These are phyloP conservation scores for Rhytidiadelphus loreus DNA, from an alignment of 225 moss, liverwort and hornwort species.

Conservation along the genomic window DNA sequence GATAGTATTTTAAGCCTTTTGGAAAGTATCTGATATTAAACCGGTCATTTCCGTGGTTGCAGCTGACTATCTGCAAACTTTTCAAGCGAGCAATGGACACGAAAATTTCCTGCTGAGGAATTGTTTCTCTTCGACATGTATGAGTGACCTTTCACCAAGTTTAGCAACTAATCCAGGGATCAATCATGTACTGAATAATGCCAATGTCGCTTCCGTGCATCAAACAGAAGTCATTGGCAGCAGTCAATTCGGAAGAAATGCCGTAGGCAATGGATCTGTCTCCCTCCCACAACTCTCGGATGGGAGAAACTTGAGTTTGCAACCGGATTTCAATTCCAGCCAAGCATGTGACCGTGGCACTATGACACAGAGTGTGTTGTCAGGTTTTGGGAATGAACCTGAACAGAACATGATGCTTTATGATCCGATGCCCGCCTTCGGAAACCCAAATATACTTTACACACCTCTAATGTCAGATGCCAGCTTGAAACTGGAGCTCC, in stretches of 20 bases:
- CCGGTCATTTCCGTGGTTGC: not conserved
- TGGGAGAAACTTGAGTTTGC: constrained; percentile 64
- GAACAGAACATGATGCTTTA: constrained; percentile 56
- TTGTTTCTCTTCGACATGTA: constrained; percentile 28
- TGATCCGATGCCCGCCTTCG: constrained; percentile 54
- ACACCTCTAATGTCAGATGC: constrained; percentile 68
- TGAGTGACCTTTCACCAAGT: constrained; percentile 58
- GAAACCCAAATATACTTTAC: constrained; percentile 58
- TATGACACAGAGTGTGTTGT: constrained; percentile 50
- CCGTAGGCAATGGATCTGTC: constrained; percentile 24
- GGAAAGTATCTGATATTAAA: not conserved
- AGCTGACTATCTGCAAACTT: constrained; percentile 57
- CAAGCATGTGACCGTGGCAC: constrained; percentile 72
- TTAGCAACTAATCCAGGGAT: constrained; percentile 52
- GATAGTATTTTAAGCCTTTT: not conserved
- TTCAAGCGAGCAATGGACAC: constrained; percentile 32
- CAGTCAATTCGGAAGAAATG: constrained; percentile 46
- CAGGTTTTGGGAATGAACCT: constrained; percentile 72
- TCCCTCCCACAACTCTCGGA: constrained; percentile 71
- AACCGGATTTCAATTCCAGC: constrained; percentile 46
- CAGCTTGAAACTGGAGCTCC: constrained; percentile 98
- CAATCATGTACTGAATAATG: constrained; percentile 36
- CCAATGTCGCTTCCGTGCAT: constrained; percentile 45
- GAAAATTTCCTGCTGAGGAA: constrained; percentile 39
- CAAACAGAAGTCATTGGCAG: constrained; percentile 59